Percentiles rank a stretch among this genome's conserved stretches.
Evolutionary conservation across 2,329 filamentous ascomycete species (phyloP).

Genomic region (Mollisiaceae sp.): DNA sequence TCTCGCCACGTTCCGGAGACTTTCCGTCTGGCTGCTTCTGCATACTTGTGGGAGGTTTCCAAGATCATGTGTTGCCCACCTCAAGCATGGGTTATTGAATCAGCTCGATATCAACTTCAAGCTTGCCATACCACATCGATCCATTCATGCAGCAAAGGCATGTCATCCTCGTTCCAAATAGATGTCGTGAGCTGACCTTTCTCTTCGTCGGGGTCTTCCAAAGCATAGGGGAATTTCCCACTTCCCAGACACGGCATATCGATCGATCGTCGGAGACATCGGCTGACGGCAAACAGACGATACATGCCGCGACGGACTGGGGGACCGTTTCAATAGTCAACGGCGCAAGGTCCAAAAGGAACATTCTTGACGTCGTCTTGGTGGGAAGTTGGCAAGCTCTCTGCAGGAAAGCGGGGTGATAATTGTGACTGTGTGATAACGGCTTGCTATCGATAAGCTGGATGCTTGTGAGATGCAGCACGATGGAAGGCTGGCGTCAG

Average conservation of each 20-base stretch:
- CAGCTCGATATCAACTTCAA: slow-evolving; percentile 1
- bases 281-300: neutral
- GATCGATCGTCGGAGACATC: slow-evolving; percentile 14
- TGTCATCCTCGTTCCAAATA: slow-evolving; percentile 1
- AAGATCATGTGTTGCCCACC: slow-evolving; percentile 5
- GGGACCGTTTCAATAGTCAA: slow-evolving; percentile 9
- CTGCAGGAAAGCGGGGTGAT: slow-evolving; percentile 3
- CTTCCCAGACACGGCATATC: neutral
- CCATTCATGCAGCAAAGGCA: neutral
- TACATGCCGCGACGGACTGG: neutral
- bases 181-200: neutral
- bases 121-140: neutral
- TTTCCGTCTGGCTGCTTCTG: slow-evolving; percentile 5
- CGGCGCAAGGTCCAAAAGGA: slow-evolving; percentile 3
- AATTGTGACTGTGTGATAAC: slow-evolving; percentile 4
- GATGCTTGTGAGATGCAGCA: slow-evolving; percentile 13
- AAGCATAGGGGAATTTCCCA: neutral
- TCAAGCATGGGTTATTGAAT: neutral
- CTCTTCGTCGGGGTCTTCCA: too few relatives aligned
- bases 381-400: slow-evolving; percentile 3
- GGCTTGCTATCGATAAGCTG: slow-evolving; percentile 27
- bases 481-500: slow-evolving; percentile 7
- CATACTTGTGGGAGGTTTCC: neutral
- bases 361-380: slow-evolving; percentile 7
- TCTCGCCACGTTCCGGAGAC: slow-evolving; percentile 7